Evolutionary conservation across 192 early-diverging fungal species (phyloP), one percentile per base, ranked within the genome.

Genomic region (Coemansia sp.): DNA sequence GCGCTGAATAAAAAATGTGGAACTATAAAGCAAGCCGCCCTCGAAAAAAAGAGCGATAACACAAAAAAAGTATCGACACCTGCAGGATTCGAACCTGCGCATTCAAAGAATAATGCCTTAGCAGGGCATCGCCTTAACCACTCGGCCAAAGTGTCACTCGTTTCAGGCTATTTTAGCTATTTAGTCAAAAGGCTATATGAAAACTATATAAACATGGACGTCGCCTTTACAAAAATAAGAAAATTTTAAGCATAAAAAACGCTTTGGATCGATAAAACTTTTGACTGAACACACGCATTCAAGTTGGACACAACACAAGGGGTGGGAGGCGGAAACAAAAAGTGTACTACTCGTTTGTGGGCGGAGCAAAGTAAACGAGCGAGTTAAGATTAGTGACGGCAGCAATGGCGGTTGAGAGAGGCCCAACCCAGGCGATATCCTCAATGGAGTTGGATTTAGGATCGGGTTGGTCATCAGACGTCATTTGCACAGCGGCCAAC

Each of bases 81-180:
- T 76, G 84, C 87, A 88, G 85, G 87, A 88, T 87, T 88, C 85
- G 87, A 88, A 88, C 87, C 85, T 88, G 87, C 85, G 87, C 87
- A 83, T 76, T 85, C 87, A 87, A 68, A 70, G 81, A 85, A 76
- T 83, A 88, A 80, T 73, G 85, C 71, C 87, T 87, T 87, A 87
- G 87, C 85, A 88, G 87, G 85, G 76, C 84, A 75, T 68, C 87
- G 87, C 85, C 84, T 88, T 87, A 88, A 67, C 71, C 71, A 88
- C 87, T 73, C 71, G 65, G 71, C 71, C 71, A 73, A 73, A 73
- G 72, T 73, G 71, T 66, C n/a, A n/a, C n/a, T n/a, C n/a, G n/a
- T n/a, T n/a, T n/a, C n/a, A n/a, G n/a, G n/a, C n/a, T n/a, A n/a
- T n/a, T n/a, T n/a, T n/a, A n/a, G n/a, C n/a, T n/a, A n/a, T n/a